phyloP scores from a whole-genome alignment of 192 early-diverging fungal genomes.

The Podila epigama region DNA sequence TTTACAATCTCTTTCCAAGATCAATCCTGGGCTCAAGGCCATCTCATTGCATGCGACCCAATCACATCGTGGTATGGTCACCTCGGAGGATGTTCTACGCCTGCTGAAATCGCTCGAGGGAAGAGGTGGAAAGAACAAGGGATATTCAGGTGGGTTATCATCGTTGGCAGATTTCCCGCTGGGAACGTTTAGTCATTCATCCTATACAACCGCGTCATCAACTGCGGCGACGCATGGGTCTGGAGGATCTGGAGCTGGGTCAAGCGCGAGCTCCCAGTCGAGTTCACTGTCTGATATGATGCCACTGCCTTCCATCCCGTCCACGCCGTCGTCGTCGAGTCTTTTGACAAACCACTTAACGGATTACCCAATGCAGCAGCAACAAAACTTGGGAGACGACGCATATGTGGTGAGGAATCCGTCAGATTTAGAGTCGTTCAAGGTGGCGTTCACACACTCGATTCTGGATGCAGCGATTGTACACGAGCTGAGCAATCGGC shows the following conservation, averaged over 20 bases:
- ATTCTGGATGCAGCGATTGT: conserved; percentile 24
- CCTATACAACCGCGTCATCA: conserved; percentile 9
- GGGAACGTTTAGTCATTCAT: conserved; percentile 9
- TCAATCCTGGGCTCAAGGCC: conserved; percentile 15
- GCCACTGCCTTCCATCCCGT: neutral
- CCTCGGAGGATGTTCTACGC: conserved; percentile 5
- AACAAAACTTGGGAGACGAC: neutral
- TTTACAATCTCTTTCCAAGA: conserved; percentile 12
- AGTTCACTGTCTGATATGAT: neutral
- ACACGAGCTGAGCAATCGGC: conserved; percentile 5
- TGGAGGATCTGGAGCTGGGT: too few species aligned
- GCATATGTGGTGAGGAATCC: neutral
- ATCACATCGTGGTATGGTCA: conserved; percentile 19
- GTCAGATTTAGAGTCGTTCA: conserved; percentile 29
- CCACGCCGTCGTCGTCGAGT: neutral
- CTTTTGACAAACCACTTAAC: neutral
- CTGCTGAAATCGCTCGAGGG: conserved; percentile 16
- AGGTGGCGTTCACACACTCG: conserved; percentile 38
- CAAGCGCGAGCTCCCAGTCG: conserved; percentile 3
- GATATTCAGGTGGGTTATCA: neutral
- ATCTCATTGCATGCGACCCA: conserved; percentile 30
- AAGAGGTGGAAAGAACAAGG: neutral
- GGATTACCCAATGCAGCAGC: neutral
- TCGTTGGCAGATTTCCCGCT: conserved; percentile 24
- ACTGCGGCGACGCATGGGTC: conserved; percentile 10